Conservation (phyloP, 2,329 filamentous ascomycete species). For the Paracoccidioides lutzii region DNA sequence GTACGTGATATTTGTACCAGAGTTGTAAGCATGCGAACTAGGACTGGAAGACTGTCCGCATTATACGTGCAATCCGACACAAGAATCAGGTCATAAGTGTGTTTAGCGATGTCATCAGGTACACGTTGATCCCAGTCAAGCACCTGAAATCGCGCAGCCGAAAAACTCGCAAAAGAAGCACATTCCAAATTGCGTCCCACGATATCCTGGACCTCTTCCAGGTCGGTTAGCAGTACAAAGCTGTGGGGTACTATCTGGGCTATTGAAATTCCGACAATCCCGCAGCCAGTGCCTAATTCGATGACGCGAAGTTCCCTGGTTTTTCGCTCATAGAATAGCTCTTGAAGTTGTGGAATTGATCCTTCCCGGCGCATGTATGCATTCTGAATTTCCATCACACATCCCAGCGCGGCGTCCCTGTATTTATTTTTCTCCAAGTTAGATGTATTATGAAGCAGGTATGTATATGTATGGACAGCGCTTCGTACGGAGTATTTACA, state of each 20-base stretch:
- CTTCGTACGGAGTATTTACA: not conserved
- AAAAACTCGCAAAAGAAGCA: slow-evolving; percentile 31
- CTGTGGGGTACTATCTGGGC: slow-evolving; percentile 40
- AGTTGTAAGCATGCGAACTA: slow-evolving; percentile 45
- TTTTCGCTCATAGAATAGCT: slow-evolving; percentile 19
- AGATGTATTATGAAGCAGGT: not conserved
- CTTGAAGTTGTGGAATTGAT: slow-evolving; percentile 20
- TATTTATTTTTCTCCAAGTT: not conserved
- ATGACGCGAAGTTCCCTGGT: slow-evolving; percentile 37
- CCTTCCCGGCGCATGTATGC: slow-evolving; percentile 22
- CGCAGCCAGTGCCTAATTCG: slow-evolving; percentile 56
- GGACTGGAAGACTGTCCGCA: slow-evolving; percentile 49
- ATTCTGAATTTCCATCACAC: slow-evolving; percentile 40
- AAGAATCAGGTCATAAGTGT: slow-evolving; percentile 45
- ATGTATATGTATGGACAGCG: not conserved
- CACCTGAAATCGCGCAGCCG: slow-evolving; percentile 35
- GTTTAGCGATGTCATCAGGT: slow-evolving; percentile 26
- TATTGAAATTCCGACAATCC: slow-evolving; percentile 54
- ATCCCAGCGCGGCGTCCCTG: slow-evolving; percentile 48
- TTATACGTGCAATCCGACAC: slow-evolving; percentile 66
- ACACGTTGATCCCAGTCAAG: slow-evolving; percentile 50
- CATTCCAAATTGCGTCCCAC: slow-evolving; percentile 42
- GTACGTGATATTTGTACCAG: slow-evolving; percentile 38
- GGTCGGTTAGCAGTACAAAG: slow-evolving; percentile 50
- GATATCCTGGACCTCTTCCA: slow-evolving; percentile 51